Percentiles rank a stretch among this genome's conserved stretches.
phyloP scores from a whole-genome alignment of 2,329 filamentous ascomycete genomes.

The Fusarium pininemorale region DNA sequence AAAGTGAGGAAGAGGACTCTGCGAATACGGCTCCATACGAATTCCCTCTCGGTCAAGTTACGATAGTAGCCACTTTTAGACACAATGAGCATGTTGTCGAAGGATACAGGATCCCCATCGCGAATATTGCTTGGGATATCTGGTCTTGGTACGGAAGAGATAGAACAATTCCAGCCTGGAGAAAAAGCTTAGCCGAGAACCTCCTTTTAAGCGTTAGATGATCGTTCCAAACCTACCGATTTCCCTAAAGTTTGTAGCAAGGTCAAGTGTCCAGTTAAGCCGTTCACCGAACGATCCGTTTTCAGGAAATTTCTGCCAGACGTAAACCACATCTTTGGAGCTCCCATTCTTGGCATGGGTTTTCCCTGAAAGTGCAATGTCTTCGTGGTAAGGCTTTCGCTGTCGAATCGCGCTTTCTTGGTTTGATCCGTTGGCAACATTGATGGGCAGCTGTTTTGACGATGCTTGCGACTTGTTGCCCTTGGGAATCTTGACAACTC shows the following conservation, averaged over 20 bases:
- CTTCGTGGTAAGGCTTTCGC: conserved; percentile 15
- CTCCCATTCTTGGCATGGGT: not conserved
- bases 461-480: not conserved
- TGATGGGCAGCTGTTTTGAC: not conserved
- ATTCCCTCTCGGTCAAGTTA: conserved; percentile 52
- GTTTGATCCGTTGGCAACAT: not conserved
- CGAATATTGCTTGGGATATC: conserved; percentile 47
- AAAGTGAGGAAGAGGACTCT: conserved; percentile 68
- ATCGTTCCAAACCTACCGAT: conserved; percentile 53
- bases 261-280: conserved; percentile 64
- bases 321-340: conserved; percentile 56
- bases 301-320: conserved; percentile 68
- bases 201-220: not conserved
- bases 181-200: not conserved
- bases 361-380: not conserved
- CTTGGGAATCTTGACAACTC: conserved; percentile 53
- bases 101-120: conserved; percentile 50
- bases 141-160: conserved; percentile 60
- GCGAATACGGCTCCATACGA: conserved; percentile 57
- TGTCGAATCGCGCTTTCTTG: conserved; percentile 24
- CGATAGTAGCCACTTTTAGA: conserved; percentile 59
- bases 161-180: conserved; percentile 65
- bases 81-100: conserved; percentile 52
- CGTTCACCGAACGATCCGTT: conserved; percentile 58
- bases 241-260: conserved; percentile 64